phyloP scores from a whole-genome alignment of 2,329 filamentous ascomycete genomes.

The Biscogniauxia marginata region DNA sequence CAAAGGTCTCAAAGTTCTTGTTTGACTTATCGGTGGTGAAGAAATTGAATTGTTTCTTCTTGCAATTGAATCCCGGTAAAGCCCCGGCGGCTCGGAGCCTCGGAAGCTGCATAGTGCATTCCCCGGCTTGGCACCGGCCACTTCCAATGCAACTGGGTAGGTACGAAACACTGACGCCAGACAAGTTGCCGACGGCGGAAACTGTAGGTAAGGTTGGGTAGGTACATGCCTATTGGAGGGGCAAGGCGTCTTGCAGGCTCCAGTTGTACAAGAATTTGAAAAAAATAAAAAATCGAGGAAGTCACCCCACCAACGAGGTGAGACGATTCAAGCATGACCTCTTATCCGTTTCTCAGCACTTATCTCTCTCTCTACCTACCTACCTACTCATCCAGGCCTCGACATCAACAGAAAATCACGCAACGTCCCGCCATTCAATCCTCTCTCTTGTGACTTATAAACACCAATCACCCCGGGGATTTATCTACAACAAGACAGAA shows the following conservation, averaged over 20 bases:
- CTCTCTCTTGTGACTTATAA: slow-evolving; percentile 1
- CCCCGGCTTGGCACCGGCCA: background rate
- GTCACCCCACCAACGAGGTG: background rate
- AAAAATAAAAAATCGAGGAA: background rate
- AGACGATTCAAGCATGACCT: background rate
- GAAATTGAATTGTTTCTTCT: background rate
- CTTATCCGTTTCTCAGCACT: no score
- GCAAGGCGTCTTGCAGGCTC: background rate
- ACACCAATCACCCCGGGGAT: no score
- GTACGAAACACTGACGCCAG: no score
- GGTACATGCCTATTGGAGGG: background rate
- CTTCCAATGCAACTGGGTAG: background rate
- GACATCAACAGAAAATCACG: slow-evolving; percentile 32
- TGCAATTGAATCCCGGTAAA: background rate
- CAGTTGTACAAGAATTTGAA: background rate
- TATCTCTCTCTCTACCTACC: no score
- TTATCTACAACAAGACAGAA: background rate
- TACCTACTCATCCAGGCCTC: slow-evolving; percentile 7
- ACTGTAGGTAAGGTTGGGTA: no score
- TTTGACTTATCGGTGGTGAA: no score
- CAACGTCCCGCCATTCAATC: slow-evolving; percentile 16
- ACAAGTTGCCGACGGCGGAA: no score
- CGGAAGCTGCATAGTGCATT: background rate
- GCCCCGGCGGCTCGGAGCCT: background rate
- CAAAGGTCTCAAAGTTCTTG: no score